Evolutionary conservation across 192 early-diverging fungal species (phyloP).

Genomic region (Umbelopsis vinacea): DNA sequence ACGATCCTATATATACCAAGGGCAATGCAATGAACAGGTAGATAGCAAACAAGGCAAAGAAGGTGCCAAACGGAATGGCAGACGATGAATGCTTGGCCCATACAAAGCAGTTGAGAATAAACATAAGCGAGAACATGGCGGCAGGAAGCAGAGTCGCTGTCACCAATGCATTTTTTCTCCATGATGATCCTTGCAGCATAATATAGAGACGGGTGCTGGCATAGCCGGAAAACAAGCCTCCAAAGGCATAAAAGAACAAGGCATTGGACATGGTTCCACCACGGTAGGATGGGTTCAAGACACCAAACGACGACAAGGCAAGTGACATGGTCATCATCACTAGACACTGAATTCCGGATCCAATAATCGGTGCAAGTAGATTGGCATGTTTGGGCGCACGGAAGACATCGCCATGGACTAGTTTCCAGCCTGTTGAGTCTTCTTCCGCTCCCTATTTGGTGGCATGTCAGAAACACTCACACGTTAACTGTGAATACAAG

Average conservation of each 20-base stretch:
- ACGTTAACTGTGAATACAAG: background rate
- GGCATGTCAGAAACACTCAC: background rate
- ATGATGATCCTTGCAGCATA: slow-evolving; percentile 64
- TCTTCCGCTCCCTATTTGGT: slow-evolving; percentile 60
- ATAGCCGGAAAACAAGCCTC: slow-evolving; percentile 58
- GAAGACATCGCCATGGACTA: slow-evolving; percentile 76
- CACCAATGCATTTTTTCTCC: slow-evolving; percentile 65
- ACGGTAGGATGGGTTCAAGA: slow-evolving; percentile 68
- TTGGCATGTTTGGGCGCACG: slow-evolving; percentile 60
- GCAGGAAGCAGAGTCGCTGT: slow-evolving; percentile 61
- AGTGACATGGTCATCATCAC: slow-evolving; percentile 59
- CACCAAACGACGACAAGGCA: slow-evolving; percentile 60
- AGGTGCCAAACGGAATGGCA: slow-evolving; percentile 88
- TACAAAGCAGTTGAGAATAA: slow-evolving; percentile 86
- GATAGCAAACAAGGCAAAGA: slow-evolving; percentile 75
- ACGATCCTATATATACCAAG: slow-evolving; percentile 79
- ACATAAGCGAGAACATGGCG: slow-evolving; percentile 62
- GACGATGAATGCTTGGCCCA: slow-evolving; percentile 84
- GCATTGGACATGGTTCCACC: slow-evolving; percentile 64
- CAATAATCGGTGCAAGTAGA: slow-evolving; percentile 64
- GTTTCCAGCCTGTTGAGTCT: slow-evolving; percentile 72
- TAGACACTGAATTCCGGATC: slow-evolving; percentile 69
- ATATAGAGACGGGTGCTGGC: slow-evolving; percentile 67
- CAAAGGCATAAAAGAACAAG: slow-evolving; percentile 61
- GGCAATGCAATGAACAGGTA: slow-evolving; percentile 85